Evolutionary conservation across 306 rosid genomes (phyloP).

Genomic region (Oemleria cerasiformis): DNA sequence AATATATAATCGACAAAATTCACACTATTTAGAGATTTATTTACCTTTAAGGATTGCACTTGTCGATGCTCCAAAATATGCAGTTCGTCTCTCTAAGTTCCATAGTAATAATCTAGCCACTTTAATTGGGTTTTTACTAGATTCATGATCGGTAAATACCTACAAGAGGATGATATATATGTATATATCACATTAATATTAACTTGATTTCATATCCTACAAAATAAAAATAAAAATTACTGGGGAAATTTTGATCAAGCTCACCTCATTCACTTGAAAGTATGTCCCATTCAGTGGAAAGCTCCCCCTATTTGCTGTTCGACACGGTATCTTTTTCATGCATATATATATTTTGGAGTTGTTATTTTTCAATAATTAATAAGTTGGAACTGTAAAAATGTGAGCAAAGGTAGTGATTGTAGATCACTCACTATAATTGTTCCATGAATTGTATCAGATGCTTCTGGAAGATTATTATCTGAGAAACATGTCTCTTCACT

Average conservation of each 20-base stretch:
- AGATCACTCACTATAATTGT: conserved; percentile 58
- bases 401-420: neutral
- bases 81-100: conserved; percentile 20
- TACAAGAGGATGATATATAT: neutral
- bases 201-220: neutral
- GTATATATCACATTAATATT: too few relatives aligned
- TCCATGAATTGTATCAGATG: conserved; percentile 39
- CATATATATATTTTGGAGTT: neutral
- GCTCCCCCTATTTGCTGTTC: conserved; percentile 53
- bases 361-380: too few relatives aligned
- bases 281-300: conserved; percentile 81
- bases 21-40: neutral
- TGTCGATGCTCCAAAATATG: conserved; percentile 51
- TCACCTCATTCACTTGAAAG: conserved; percentile 80
- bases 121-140: conserved; percentile 48
- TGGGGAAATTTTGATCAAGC: neutral
- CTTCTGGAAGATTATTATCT: conserved; percentile 11
- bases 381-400: neutral
- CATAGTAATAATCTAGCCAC: conserved; percentile 54
- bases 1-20: neutral
- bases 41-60: conserved; percentile 48
- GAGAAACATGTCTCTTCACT: conserved; percentile 21
- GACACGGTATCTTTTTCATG: conserved; percentile 58
- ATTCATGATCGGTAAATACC: conserved; percentile 59
- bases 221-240: neutral